phyloP scores from a whole-genome alignment of 2,329 filamentous ascomycete species.

The Botrytis hyacinthi region DNA sequence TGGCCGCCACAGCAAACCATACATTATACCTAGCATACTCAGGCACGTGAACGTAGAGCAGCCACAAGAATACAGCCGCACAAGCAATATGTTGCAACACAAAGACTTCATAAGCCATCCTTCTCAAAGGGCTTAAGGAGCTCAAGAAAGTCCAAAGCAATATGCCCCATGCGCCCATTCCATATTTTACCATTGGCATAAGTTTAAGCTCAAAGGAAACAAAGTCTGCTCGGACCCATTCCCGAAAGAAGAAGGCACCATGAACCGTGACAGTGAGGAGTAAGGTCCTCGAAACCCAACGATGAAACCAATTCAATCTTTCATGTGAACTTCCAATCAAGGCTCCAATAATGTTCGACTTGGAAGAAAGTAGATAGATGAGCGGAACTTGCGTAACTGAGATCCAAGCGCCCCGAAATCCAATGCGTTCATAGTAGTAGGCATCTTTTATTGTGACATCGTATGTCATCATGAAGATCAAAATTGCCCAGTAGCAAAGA shows the following conservation, averaged over 20 bases:
- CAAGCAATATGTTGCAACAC: conserved; percentile 65
- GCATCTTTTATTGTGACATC: conserved; percentile 50
- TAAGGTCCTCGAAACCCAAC: conserved; percentile 69
- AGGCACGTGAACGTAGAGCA: conserved; percentile 63
- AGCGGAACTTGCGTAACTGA: conserved; percentile 63
- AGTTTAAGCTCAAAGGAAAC: conserved; percentile 56
- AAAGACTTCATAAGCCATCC: conserved; percentile 68
- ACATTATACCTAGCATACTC: conserved; percentile 57
- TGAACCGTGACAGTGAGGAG: conserved; percentile 67
- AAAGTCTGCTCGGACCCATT: conserved; percentile 61
- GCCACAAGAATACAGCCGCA: conserved; percentile 59
- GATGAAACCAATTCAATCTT: conserved; percentile 69
- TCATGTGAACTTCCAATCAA: conserved; percentile 65
- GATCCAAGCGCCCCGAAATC: conserved; percentile 67
- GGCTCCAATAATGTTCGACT: conserved; percentile 57
- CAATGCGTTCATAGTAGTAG: conserved; percentile 63
- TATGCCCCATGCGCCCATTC: conserved; percentile 64
- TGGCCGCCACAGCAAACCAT: conserved; percentile 63
- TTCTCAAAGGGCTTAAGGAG: conserved; percentile 61
- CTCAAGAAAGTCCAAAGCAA: conserved; percentile 64
- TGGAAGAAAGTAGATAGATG: conserved; percentile 60
- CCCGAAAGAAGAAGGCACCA: conserved; percentile 65
- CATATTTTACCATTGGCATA: conserved; percentile 65
- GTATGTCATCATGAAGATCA: conserved; percentile 56
- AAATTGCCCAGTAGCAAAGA: conserved; percentile 56